Conservation (phyloP, 2,329 filamentous ascomycete genomes). For the Fusarium sarcochroum region DNA sequence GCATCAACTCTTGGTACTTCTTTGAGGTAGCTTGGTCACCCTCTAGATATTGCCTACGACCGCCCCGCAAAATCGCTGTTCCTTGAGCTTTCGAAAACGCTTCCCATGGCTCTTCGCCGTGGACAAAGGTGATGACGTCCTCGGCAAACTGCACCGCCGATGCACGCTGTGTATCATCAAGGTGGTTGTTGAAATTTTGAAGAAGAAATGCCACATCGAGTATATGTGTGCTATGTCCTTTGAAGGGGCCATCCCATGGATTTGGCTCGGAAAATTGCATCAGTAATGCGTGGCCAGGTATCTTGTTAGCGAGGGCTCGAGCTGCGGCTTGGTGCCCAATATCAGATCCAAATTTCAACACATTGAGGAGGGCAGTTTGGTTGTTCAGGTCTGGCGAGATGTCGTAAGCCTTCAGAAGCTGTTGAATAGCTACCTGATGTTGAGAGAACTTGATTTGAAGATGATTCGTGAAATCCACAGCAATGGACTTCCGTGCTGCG, state of each 20-base stretch:
- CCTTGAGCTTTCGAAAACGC: not conserved
- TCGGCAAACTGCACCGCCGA: constrained; percentile 6
- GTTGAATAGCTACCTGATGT: too few species aligned
- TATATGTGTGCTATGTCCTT: constrained; percentile 25
- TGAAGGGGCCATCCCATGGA: constrained; percentile 26
- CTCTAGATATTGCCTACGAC: too few species aligned
- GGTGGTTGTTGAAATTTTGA: constrained; percentile 25
- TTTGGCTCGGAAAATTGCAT: constrained; percentile 17
- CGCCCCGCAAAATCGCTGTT: not conserved
- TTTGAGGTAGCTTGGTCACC: too few species aligned
- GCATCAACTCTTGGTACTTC: too few species aligned
- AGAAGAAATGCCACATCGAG: constrained; percentile 27
- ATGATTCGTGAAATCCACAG: constrained; percentile 3
- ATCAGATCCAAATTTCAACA: constrained; percentile 18
- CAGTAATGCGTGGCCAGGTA: constrained; percentile 3
- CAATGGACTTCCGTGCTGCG: not conserved
- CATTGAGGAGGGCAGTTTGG: not conserved
- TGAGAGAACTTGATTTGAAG: too few species aligned
- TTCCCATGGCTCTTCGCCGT: constrained; percentile 8
- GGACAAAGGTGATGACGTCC: constrained; percentile 12
- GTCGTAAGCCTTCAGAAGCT: too few species aligned
- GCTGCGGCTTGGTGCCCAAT: constrained; percentile 3
- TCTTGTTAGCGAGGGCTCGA: not conserved
- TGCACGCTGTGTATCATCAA: constrained; percentile 1
- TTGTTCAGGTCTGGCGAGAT: constrained; percentile 1